phyloP scores from a whole-genome alignment of 202 grass and related monocot species.

The Carex sylvatica region DNA sequence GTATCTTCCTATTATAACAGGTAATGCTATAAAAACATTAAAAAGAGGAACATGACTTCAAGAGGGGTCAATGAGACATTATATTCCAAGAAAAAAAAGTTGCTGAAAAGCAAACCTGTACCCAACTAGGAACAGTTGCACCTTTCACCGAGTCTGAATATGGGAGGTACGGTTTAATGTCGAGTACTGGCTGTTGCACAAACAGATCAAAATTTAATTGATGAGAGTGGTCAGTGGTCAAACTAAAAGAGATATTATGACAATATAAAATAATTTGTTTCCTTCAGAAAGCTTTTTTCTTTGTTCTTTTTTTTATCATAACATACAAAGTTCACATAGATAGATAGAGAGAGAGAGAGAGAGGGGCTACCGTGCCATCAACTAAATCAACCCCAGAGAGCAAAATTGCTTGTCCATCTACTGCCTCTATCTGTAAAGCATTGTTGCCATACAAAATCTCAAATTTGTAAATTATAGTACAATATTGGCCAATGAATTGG shows the following conservation, averaged over 20 bases:
- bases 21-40: constrained; percentile 4
- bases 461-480: constrained; percentile 3
- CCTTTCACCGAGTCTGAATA: constrained; percentile 72
- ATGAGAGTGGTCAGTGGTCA: constrained; percentile 13
- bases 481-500: not conserved
- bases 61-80: constrained; percentile 11
- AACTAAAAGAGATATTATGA: constrained; percentile 13
- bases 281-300: not conserved
- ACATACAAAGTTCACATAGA: not conserved
- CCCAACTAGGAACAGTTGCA: constrained; percentile 59
- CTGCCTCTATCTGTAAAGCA: constrained; percentile 64
- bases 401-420: constrained; percentile 64
- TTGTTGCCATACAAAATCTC: constrained; percentile 19
- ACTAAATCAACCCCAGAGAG: constrained; percentile 98
- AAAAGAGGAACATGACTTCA: constrained; percentile 8
- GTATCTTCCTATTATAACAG: constrained; percentile 52
- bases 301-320: not conserved
- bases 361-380: constrained; percentile 67
- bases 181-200: constrained; percentile 75
- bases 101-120: constrained; percentile 51
- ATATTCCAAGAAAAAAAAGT: constrained; percentile 3
- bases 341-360: not conserved
- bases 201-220: constrained; percentile 34
- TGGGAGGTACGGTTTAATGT: constrained; percentile 83
- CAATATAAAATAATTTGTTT: not conserved